Evolutionary conservation across 495 filamentous ascomycete genomes (phyloP).

Genomic region (Neurospora terricola): DNA sequence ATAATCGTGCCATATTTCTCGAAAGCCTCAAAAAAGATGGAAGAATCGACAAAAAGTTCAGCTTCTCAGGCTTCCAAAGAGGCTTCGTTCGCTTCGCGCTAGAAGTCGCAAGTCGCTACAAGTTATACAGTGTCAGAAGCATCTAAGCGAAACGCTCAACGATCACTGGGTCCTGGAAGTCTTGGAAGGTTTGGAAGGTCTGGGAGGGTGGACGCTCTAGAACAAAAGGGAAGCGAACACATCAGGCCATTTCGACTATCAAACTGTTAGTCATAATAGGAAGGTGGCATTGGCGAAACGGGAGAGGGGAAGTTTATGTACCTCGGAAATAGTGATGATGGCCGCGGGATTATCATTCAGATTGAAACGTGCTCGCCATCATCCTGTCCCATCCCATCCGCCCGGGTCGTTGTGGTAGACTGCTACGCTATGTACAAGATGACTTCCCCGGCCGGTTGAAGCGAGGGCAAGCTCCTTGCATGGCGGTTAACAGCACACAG

Average conservation of each 20-base stretch:
- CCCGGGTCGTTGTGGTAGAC: neutral
- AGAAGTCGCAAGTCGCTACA: neutral
- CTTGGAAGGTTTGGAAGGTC: neutral
- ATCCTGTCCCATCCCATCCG: neutral
- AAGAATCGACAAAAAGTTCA: neutral
- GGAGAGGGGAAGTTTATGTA: neutral
- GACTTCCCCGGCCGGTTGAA: neutral
- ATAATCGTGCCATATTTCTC: neutral
- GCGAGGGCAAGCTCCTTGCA: neutral
- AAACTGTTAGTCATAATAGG: neutral
- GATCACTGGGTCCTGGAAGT: neutral
- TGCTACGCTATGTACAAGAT: too few relatives aligned
- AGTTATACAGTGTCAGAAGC: neutral
- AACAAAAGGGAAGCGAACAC: neutral
- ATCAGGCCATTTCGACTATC: neutral
- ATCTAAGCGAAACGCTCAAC: neutral
- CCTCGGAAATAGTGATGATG: neutral
- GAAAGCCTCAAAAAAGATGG: neutral
- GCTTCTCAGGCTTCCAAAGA: neutral
- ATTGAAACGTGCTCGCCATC: neutral
- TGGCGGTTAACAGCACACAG: neutral
- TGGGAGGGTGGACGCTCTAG: neutral
- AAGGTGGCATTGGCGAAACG: neutral
- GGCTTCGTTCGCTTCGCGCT: neutral
- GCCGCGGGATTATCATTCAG: neutral